Percentiles rank a stretch among this genome's conserved stretches.
Conservation (phyloP, 169 alveolate species). For the Plasmodium yoelii region DNA sequence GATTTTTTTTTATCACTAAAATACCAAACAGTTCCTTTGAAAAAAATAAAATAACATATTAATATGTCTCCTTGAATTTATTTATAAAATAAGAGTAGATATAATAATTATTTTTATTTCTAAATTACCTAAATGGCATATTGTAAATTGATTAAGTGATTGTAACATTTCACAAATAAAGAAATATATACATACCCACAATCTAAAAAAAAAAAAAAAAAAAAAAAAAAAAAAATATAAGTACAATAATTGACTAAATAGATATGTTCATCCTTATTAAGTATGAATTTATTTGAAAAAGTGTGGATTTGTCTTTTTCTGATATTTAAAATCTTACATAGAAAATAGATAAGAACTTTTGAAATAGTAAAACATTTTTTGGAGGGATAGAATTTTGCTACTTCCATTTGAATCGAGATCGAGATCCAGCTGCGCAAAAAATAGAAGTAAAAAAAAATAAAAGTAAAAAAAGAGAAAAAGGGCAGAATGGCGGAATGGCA, state of each 20-base stretch:
- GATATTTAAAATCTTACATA: conserved; percentile 8
- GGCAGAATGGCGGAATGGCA: too few relatives aligned
- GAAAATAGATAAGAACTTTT: conserved; percentile 54
- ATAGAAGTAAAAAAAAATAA: neutral
- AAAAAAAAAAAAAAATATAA: neutral
- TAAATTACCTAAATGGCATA: conserved; percentile 40
- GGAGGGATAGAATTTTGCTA: conserved; percentile 60
- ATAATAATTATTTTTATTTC: too few relatives aligned
- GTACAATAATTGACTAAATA: neutral
- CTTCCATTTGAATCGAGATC: conserved; percentile 55
- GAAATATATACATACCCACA: conserved; percentile 45
- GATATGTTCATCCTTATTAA: too few relatives aligned
- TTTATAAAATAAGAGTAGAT: too few relatives aligned
- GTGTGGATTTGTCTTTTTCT: neutral
- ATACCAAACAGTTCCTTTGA: conserved; percentile 66
- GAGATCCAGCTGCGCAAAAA: conserved; percentile 26
- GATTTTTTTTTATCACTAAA: conserved; percentile 43
- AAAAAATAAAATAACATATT: neutral
- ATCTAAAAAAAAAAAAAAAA: conserved; percentile 8
- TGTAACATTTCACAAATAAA: conserved; percentile 57
- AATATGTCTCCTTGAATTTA: neutral
- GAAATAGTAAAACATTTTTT: conserved; percentile 50
- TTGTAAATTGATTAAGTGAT: conserved; percentile 56
- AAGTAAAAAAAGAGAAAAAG: too few relatives aligned
- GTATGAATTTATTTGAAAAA: too few relatives aligned